Evolutionary conservation across 2,329 filamentous ascomycete species (phyloP).

Genomic region (Trichoderma endophyticum): DNA sequence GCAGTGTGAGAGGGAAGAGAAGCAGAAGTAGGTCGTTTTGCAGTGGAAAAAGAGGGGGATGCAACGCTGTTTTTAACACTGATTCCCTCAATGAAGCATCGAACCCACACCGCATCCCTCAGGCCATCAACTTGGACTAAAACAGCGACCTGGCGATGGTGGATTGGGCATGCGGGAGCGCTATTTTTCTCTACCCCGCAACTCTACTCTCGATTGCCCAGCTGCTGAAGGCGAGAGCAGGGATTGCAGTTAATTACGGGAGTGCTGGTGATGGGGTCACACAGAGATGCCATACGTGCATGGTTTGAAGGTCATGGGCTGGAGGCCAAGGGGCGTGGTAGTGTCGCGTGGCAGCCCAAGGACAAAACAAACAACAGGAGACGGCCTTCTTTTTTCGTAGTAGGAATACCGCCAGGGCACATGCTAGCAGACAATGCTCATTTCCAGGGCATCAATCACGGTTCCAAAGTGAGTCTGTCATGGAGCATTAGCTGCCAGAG

Average conservation of each 20-base stretch:
- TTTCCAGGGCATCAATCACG: neutral
- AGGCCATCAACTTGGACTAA: neutral
- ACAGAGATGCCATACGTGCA: neutral
- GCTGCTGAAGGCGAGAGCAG: neutral
- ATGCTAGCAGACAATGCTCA: neutral
- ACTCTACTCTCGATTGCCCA: neutral
- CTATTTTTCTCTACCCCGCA: conserved; percentile 17
- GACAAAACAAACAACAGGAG: neutral
- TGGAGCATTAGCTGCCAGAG: neutral
- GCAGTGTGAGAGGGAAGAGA: neutral
- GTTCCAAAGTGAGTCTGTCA: neutral
- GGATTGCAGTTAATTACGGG: conserved; percentile 1
- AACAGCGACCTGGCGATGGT: conserved; percentile 11
- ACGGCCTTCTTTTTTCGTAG: neutral
- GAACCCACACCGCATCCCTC: conserved; percentile 2
- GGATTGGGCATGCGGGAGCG: conserved; percentile 14
- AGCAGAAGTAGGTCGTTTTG: neutral
- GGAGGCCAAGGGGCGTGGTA: neutral
- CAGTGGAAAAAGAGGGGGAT: neutral
- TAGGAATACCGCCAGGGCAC: neutral
- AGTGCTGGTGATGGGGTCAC: conserved; percentile 7
- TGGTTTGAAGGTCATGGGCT: neutral
- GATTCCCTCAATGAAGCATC: neutral
- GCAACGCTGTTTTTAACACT: conserved; percentile 11
- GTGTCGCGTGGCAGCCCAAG: neutral